Conservation (phyloP, 2,329 filamentous ascomycete genomes). For the Monilinia fructicola region DNA sequence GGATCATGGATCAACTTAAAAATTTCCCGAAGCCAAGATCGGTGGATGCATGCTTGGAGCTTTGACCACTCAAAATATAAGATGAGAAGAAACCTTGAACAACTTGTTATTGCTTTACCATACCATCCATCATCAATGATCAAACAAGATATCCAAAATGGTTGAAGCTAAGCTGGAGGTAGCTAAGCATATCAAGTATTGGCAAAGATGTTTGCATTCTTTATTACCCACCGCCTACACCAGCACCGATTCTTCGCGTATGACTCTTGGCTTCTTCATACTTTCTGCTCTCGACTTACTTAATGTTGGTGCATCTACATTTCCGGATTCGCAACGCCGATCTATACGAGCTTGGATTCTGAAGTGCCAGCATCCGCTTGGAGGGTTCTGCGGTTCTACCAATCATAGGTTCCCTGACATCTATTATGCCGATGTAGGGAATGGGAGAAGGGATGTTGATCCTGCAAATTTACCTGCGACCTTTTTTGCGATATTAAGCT, state of each 20-base stretch:
- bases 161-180: slow-evolving; percentile 51
- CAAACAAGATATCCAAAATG: slow-evolving; percentile 27
- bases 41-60: not conserved
- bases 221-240: slow-evolving; percentile 82
- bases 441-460: slow-evolving; percentile 60
- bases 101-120: not conserved
- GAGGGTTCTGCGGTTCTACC: slow-evolving; percentile 86
- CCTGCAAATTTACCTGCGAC: slow-evolving; percentile 85
- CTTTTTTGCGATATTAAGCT: slow-evolving; percentile 77
- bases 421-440: slow-evolving; percentile 41
- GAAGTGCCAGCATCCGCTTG: slow-evolving; percentile 76
- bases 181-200: slow-evolving; percentile 81
- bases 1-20: too few species aligned
- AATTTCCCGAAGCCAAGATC: too few species aligned
- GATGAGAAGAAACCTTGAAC: not conserved
- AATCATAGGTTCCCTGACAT: slow-evolving; percentile 53
- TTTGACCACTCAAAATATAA: slow-evolving; percentile 12
- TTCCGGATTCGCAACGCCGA: slow-evolving; percentile 50
- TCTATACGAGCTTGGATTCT: slow-evolving; percentile 75
- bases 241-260: slow-evolving; percentile 83
- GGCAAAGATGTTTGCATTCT: slow-evolving; percentile 81
- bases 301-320: slow-evolving; percentile 55
- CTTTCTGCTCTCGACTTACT: slow-evolving; percentile 83
- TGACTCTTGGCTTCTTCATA: slow-evolving; percentile 87
- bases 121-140: not conserved